A percentile compares a stretch with the other conserved stretches of the same genome.
These are phyloP conservation scores for Mariannaea elegans DNA, from an alignment of 2,329 filamentous ascomycete species.

Conservation along the genomic window DNA sequence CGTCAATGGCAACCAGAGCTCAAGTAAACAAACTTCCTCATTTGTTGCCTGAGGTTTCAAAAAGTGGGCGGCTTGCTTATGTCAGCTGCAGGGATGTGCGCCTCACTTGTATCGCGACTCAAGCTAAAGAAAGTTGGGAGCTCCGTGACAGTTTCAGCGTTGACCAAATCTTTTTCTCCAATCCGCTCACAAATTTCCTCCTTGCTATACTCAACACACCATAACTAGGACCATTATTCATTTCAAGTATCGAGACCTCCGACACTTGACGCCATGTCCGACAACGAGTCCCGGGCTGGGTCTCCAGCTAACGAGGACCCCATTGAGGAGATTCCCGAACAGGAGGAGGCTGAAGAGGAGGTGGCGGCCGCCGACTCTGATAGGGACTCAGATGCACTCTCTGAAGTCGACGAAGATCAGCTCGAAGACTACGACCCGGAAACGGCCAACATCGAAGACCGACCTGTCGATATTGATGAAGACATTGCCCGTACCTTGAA, in stretches of 20 bases:
- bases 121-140: conserved; percentile 27
- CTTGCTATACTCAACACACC: background rate
- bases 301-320: conserved; percentile 47
- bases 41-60: conserved; percentile 37
- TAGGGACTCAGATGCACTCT: conserved; percentile 67
- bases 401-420: conserved; percentile 75
- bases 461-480: conserved; percentile 73
- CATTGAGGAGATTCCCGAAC: conserved; percentile 53
- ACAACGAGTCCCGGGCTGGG: conserved; percentile 53
- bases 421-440: conserved; percentile 75
- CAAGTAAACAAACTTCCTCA: conserved; percentile 47
- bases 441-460: conserved; percentile 69
- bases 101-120: conserved; percentile 31
- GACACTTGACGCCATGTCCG: conserved; percentile 52
- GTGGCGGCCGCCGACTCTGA: conserved; percentile 56
- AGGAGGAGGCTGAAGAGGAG: conserved; percentile 40
- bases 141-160: conserved; percentile 5
- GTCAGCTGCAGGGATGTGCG: conserved; percentile 42
- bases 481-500: conserved; percentile 71
- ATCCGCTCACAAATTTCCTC: background rate
- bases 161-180: background rate
- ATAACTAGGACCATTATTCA: background rate
- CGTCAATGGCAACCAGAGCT: conserved; percentile 40
- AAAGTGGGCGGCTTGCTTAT: conserved; percentile 33
- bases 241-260: background rate